These are phyloP conservation scores for Chlamydomonas urium DNA, from an alignment of 139 green algal species.

Conservation along the genomic window DNA sequence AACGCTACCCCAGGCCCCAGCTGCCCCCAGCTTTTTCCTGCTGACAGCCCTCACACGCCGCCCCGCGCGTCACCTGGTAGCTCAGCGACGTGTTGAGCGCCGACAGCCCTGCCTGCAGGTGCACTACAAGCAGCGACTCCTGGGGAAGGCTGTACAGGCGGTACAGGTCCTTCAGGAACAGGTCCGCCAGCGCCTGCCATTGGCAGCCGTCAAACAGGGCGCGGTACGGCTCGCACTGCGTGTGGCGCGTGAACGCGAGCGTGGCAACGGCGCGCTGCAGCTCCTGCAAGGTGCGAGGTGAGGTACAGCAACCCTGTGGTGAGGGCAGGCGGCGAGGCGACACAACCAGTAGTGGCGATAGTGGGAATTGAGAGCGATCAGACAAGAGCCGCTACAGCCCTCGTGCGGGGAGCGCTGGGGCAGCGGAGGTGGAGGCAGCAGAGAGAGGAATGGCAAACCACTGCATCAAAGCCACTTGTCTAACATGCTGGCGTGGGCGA, in stretches of 20 bases:
- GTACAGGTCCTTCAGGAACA: slow-evolving; percentile 78
- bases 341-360: too few species aligned
- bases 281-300: slow-evolving; percentile 75
- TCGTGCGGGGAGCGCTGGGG: too few species aligned
- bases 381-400: too few species aligned
- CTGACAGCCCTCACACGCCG: too few species aligned
- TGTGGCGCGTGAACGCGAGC: slow-evolving; percentile 66
- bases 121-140: slow-evolving; percentile 65
- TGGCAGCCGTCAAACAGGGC: slow-evolving; percentile 42
- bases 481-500: too few species aligned
- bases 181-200: slow-evolving; percentile 62
- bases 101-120: slow-evolving; percentile 81
- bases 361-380: too few species aligned
- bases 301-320: too few species aligned
- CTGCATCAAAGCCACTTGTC: too few species aligned
- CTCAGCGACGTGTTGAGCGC: slow-evolving; percentile 76
- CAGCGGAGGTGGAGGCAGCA: slow-evolving; percentile 10
- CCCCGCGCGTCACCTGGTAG: slow-evolving; percentile 57
- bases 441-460: background rate
- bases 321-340: too few species aligned
- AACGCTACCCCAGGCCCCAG: background rate
- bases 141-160: slow-evolving; percentile 71
- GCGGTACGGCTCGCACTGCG: slow-evolving; percentile 52
- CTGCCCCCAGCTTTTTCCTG: slow-evolving; percentile 64
- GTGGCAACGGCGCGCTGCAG: slow-evolving; percentile 80